phyloP scores from a whole-genome alignment of 139 green algal species.

The Picochlorum sp. region DNA sequence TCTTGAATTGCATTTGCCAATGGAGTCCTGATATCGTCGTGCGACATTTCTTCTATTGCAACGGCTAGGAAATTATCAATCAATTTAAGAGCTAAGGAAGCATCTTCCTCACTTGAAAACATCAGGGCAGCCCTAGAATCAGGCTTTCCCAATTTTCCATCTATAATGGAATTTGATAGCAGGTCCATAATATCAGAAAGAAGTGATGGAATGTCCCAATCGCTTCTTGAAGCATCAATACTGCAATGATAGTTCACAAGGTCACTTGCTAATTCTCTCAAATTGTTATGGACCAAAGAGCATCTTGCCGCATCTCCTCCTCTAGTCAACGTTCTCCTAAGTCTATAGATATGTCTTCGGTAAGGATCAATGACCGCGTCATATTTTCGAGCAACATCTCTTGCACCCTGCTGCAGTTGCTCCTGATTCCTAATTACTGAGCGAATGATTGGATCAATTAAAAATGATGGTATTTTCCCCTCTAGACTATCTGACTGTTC shows the following conservation, averaged over 20 bases:
- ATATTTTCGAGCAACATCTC: background rate
- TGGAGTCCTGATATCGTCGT: too few species aligned
- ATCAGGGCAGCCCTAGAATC: too few species aligned
- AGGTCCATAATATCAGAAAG: too few species aligned
- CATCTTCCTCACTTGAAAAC: too few species aligned
- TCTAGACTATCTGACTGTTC: background rate
- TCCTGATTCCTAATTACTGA: background rate
- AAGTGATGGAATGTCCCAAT: background rate
- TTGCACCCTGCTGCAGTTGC: background rate
- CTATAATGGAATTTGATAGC: too few species aligned
- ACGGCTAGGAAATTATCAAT: too few species aligned
- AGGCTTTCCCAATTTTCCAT: too few species aligned
- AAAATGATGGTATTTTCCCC: background rate
- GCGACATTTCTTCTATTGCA: too few species aligned
- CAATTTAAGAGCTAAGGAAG: too few species aligned
- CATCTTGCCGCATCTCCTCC: background rate
- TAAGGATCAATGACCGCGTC: conserved; percentile 21
- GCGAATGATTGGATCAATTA: background rate
- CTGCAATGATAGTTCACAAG: background rate
- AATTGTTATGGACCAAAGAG: conserved; percentile 2
- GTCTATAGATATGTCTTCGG: conserved; percentile 13
- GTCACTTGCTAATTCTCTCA: conserved; percentile 1
- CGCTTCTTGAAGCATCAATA: background rate
- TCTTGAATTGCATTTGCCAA: too few species aligned
- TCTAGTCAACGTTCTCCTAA: conserved; percentile 9